Conservation (phyloP, 2,329 filamentous ascomycete species). For the Fusarium sp. region DNA sequence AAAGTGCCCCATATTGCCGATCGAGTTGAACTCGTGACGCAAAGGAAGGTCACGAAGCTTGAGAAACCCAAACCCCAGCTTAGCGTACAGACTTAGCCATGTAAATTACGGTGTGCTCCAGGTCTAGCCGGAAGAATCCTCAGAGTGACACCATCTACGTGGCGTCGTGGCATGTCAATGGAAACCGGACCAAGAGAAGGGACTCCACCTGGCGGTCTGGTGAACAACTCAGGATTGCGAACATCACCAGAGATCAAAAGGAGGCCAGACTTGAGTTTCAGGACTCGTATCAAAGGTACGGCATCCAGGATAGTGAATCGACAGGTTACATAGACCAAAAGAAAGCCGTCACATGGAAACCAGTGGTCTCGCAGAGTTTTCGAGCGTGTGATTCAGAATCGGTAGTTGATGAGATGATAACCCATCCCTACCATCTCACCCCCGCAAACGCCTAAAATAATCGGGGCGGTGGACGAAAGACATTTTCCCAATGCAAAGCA, state of each 20-base stretch:
- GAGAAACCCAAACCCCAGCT: background rate
- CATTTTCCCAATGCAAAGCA: conserved; percentile 23
- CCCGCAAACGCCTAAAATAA: conserved; percentile 43
- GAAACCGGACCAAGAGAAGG: conserved; percentile 1
- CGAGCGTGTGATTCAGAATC: conserved; percentile 17
- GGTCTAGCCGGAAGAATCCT: conserved; percentile 2
- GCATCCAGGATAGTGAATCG: background rate
- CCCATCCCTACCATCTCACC: conserved; percentile 17
- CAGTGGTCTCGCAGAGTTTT: conserved; percentile 9
- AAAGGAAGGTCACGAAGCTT: background rate
- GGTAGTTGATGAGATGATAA: conserved; percentile 31
- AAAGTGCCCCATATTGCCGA: background rate
- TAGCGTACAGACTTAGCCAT: background rate
- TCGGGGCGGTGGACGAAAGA: conserved; percentile 42
- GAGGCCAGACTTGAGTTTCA: conserved; percentile 1
- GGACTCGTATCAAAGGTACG: background rate
- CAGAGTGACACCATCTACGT: conserved; percentile 3
- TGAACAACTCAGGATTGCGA: background rate
- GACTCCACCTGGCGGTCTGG: conserved; percentile 30
- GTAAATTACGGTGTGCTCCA: conserved; percentile 26
- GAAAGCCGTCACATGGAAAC: background rate
- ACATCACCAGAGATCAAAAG: conserved; percentile 8
- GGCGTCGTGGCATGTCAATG: background rate
- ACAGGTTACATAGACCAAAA: background rate
- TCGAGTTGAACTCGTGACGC: background rate